phyloP scores from a whole-genome alignment of 495 filamentous ascomycete species.

The Clohesyomyces aquaticus region DNA sequence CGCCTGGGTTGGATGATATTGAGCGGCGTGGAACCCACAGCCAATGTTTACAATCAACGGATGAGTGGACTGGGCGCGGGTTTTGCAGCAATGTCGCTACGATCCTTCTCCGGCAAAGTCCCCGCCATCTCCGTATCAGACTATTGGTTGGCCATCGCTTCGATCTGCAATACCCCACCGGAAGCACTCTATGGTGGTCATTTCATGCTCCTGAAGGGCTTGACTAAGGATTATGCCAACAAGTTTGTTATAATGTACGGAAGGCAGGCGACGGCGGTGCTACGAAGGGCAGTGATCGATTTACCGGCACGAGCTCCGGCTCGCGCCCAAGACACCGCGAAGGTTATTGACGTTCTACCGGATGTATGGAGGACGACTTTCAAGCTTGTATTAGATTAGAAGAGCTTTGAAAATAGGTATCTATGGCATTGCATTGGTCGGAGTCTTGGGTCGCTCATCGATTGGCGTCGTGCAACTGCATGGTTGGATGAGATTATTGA shows the following conservation, averaged over 20 bases:
- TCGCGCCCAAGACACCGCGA: conserved; percentile 22
- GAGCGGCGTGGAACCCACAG: conserved; percentile 59
- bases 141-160: conserved; percentile 78
- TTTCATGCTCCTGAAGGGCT: conserved; percentile 71
- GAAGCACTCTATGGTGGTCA: conserved; percentile 74
- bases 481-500: not conserved
- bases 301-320: conserved; percentile 60
- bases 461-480: no score
- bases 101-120: conserved; percentile 72
- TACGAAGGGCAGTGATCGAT: conserved; percentile 68
- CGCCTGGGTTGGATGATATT: conserved; percentile 75
- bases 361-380: conserved; percentile 24
- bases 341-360: conserved; percentile 46
- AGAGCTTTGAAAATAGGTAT: not conserved
- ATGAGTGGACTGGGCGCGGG: conserved; percentile 86
- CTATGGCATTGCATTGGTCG: not conserved
- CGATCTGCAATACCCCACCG: conserved; percentile 71
- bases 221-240: conserved; percentile 71
- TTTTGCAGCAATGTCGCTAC: conserved; percentile 76
- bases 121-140: conserved; percentile 80
- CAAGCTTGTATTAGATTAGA: conserved; percentile 5
- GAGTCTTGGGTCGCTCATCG: not conserved
- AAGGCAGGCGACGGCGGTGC: conserved; percentile 62
- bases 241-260: conserved; percentile 81
- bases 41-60: conserved; percentile 72